Evolutionary conservation across 1,139 yeast species (phyloP).

Genomic region (Debaryomycetaceae sp.): DNA sequence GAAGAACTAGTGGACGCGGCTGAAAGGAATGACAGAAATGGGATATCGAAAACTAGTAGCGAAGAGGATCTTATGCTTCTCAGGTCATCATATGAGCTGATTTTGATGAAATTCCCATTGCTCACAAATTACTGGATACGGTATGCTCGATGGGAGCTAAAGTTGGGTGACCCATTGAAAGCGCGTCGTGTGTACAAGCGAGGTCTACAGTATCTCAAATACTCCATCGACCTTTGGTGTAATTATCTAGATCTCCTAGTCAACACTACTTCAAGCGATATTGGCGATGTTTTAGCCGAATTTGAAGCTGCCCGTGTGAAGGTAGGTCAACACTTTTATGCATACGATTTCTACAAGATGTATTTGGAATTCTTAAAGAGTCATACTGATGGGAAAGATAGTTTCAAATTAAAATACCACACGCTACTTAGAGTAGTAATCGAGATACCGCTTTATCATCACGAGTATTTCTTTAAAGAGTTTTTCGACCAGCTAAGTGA

Average conservation of each 20-base stretch:
- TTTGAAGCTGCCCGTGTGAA: conserved; percentile 61
- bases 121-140: conserved; percentile 78
- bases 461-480: conserved; percentile 48
- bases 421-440: conserved; percentile 56
- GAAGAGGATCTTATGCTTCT: conserved; percentile 37
- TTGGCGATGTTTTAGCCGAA: conserved; percentile 31
- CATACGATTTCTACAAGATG: conserved; percentile 72
- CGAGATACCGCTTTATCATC: conserved; percentile 77
- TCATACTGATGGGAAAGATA: conserved; percentile 29
- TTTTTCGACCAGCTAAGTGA: conserved; percentile 37
- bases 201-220: conserved; percentile 51
- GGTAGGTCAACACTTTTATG: conserved; percentile 72
- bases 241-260: conserved; percentile 57
- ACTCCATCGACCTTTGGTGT: conserved; percentile 72
- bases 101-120: conserved; percentile 64
- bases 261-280: conserved; percentile 33
- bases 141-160: conserved; percentile 66
- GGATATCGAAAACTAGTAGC: conserved; percentile 46
- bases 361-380: conserved; percentile 56
- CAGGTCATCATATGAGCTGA: conserved; percentile 49
- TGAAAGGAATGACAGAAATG: conserved; percentile 17
- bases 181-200: conserved; percentile 51
- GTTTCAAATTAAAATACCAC: conserved; percentile 34
- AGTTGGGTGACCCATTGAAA: conserved; percentile 50
- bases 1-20: conserved; percentile 40